Percentiles rank a stretch among this genome's conserved stretches.
These are phyloP conservation scores for Cystofilobasidium ferigula DNA, from an alignment of 768 basidiomycete genomes.

Conservation along the genomic window DNA sequence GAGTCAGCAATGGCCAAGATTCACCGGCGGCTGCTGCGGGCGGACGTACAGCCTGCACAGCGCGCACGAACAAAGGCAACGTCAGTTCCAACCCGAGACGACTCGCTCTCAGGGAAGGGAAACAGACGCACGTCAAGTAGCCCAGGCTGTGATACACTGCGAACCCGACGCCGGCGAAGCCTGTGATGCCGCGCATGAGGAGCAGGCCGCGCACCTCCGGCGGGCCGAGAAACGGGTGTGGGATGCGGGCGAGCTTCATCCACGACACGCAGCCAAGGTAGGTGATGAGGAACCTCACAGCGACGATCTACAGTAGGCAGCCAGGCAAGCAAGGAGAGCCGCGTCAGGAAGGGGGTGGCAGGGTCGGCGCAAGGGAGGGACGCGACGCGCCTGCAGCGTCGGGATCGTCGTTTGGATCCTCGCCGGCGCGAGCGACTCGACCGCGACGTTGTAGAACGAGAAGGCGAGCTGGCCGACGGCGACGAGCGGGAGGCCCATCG, in stretches of 20 bases:
- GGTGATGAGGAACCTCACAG: conserved; percentile 15
- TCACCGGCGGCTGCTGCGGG: too few relatives aligned
- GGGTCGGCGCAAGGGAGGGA: not conserved
- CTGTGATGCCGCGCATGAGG: conserved; percentile 4
- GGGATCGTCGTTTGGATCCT: not conserved
- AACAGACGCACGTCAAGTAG: conserved; percentile 14
- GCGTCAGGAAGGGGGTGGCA: not conserved
- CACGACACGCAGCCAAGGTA: not conserved
- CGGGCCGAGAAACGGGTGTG: conserved; percentile 13
- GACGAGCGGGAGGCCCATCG: conserved; percentile 15
- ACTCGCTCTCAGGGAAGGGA: not conserved
- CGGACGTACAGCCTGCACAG: not conserved
- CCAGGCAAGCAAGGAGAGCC: not conserved
- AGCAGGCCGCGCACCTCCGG: conserved; percentile 13
- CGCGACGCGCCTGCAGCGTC: conserved; percentile 7
- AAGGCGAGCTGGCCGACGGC: conserved; percentile 17
- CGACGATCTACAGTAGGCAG: conserved; percentile 2
- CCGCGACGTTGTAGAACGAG: conserved; percentile 7
- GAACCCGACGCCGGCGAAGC: conserved; percentile 15
- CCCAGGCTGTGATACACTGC: conserved; percentile 16
- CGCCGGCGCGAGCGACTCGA: conserved; percentile 12
- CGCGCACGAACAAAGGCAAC: not conserved
- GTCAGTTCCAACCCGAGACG: too few relatives aligned
- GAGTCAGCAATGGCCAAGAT: too few relatives aligned
- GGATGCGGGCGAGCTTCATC: not conserved